Evolutionary conservation across 1,139 yeast genomes (phyloP).

Genomic region (Debaryomyces robertsiae): DNA sequence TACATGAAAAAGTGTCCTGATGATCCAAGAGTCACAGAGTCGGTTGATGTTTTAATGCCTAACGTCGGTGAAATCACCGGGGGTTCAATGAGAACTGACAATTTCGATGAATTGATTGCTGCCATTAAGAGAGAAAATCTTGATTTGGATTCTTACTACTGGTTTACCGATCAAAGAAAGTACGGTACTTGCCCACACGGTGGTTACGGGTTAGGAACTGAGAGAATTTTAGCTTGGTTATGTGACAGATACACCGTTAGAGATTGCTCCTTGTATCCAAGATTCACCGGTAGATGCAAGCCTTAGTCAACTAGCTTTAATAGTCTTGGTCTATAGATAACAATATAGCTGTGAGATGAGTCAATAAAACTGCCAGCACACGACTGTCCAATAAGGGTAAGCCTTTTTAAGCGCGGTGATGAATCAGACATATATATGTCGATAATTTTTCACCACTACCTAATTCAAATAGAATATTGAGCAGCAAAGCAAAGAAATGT

Average conservation of each 20-base stretch:
- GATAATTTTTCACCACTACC: slow-evolving; percentile 1
- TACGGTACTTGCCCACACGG: slow-evolving; percentile 99
- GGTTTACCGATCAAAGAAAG: slow-evolving; percentile 95
- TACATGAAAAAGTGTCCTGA: slow-evolving; percentile 94
- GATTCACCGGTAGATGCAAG: slow-evolving; percentile 96
- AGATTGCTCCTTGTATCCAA: slow-evolving; percentile 96
- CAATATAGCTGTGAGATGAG: slow-evolving; percentile 1
- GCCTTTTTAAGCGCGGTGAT: slow-evolving; percentile 36
- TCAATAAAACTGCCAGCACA: not conserved
- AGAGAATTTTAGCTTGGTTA: slow-evolving; percentile 97
- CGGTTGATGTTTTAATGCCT: slow-evolving; percentile 98
- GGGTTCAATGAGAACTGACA: slow-evolving; percentile 96
- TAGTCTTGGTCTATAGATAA: not conserved
- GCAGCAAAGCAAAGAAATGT: slow-evolving; percentile 13
- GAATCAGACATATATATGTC: slow-evolving; percentile 21
- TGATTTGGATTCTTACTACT: slow-evolving; percentile 78
- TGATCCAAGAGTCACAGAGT: slow-evolving; percentile 93
- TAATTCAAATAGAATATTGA: not conserved
- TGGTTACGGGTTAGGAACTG: slow-evolving; percentile 98
- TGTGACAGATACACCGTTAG: slow-evolving; percentile 97
- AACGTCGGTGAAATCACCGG: slow-evolving; percentile 98
- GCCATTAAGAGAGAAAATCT: slow-evolving; percentile 94
- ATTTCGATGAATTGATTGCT: slow-evolving; percentile 77
- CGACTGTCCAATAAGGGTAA: slow-evolving; percentile 26
- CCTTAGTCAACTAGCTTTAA: slow-evolving; percentile 51